phyloP scores from a whole-genome alignment of 176 grass and related monocot species.

The Saccharum spontaneum region DNA sequence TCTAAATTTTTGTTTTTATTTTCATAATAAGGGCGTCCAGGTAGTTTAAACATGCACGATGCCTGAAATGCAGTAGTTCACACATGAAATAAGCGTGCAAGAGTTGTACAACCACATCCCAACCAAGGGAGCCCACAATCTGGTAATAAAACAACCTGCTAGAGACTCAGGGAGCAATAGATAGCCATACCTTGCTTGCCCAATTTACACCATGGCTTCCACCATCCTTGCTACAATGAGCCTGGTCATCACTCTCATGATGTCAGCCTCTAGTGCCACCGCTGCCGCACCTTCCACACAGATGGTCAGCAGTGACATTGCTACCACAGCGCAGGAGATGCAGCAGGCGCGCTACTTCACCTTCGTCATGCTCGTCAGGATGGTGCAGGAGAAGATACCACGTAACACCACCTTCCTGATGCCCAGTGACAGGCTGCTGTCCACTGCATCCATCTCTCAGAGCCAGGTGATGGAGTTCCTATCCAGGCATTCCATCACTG shows the following conservation, averaged over 20 bases:
- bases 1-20: background rate
- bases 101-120: background rate
- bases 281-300: background rate
- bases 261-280: background rate
- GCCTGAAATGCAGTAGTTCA: slow-evolving; percentile 31
- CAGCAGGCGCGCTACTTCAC: slow-evolving; percentile 56
- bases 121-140: background rate
- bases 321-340: slow-evolving; percentile 43
- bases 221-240: background rate
- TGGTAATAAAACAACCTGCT: slow-evolving; percentile 9
- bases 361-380: slow-evolving; percentile 59
- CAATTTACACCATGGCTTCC: slow-evolving; percentile 19
- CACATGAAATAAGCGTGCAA: slow-evolving; percentile 27
- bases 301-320: background rate
- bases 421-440: slow-evolving; percentile 55
- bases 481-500: slow-evolving; percentile 45
- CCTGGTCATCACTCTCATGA: slow-evolving; percentile 1
- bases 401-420: slow-evolving; percentile 58
- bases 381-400: slow-evolving; percentile 59
- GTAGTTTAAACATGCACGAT: slow-evolving; percentile 35
- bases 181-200: slow-evolving; percentile 26
- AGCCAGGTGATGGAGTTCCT: slow-evolving; percentile 52
- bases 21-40: background rate
- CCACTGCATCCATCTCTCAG: slow-evolving; percentile 33
- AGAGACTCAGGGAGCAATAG: background rate